These are phyloP conservation scores for Pseudonectria foliicola DNA, from an alignment of 2,329 filamentous ascomycete species.

Conservation along the genomic window DNA sequence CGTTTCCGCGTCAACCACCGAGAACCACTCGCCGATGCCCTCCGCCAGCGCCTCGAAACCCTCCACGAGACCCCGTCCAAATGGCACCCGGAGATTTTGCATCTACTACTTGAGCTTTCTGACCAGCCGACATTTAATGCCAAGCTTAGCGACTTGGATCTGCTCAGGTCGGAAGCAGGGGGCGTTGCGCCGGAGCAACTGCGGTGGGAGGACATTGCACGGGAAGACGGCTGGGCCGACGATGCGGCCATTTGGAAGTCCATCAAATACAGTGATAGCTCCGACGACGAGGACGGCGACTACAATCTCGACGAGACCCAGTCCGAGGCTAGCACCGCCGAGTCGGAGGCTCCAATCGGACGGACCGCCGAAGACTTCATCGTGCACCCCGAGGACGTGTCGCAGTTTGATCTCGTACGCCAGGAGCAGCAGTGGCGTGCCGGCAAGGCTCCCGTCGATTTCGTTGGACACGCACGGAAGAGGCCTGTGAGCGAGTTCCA, in stretches of 20 bases:
- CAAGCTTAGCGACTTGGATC: slow-evolving; percentile 54
- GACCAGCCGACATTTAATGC: slow-evolving; percentile 70
- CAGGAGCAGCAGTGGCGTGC: slow-evolving; percentile 30
- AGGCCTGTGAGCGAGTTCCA: slow-evolving; percentile 61
- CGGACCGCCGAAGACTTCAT: slow-evolving; percentile 27
- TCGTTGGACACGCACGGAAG: slow-evolving; percentile 29
- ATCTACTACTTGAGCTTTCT: slow-evolving; percentile 72
- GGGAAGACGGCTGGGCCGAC: slow-evolving; percentile 64
- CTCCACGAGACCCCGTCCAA: slow-evolving; percentile 47
- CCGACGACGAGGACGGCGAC: slow-evolving; percentile 40
- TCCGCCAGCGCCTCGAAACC: slow-evolving; percentile 52
- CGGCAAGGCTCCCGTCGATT: slow-evolving; percentile 28
- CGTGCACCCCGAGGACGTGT: slow-evolving; percentile 26
- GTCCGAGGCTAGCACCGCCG: slow-evolving; percentile 22
- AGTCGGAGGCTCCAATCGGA: slow-evolving; percentile 20
- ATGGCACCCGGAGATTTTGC: slow-evolving; percentile 73
- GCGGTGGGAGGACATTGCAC: slow-evolving; percentile 73
- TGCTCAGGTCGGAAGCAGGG: slow-evolving; percentile 36
- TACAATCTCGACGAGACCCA: slow-evolving; percentile 33
- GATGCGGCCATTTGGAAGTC: slow-evolving; percentile 64
- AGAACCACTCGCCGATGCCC: slow-evolving; percentile 69
- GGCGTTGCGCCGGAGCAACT: slow-evolving; percentile 42
- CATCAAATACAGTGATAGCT: slow-evolving; percentile 61
- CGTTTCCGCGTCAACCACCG: slow-evolving; percentile 75
- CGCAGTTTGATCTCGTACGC: slow-evolving; percentile 24